Evolutionary conservation across 2,329 filamentous ascomycete species (phyloP).

Genomic region (Zasmidium cellare): DNA sequence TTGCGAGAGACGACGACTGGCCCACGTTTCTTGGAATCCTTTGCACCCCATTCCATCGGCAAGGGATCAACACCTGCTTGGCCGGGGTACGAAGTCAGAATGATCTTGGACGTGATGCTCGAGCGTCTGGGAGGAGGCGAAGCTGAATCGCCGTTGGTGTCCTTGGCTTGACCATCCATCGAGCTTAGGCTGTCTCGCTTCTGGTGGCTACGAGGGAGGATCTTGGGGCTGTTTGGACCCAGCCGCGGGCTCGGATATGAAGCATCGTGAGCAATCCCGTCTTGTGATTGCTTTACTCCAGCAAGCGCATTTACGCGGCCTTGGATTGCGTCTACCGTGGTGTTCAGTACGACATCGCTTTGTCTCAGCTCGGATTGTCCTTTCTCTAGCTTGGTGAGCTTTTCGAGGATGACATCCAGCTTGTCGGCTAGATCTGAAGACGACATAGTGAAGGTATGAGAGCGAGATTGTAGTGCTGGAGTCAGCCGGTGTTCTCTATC

Average conservation of each 20-base stretch:
- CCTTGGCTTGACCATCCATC: slow-evolving; percentile 23
- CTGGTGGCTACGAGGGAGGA: slow-evolving; percentile 20
- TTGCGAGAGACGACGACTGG: slow-evolving; percentile 84
- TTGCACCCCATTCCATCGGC: slow-evolving; percentile 81
- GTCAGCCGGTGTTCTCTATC: no score
- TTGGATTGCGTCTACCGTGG: slow-evolving; percentile 61
- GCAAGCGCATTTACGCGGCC: slow-evolving; percentile 62
- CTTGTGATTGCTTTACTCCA: slow-evolving; percentile 58
- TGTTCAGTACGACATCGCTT: slow-evolving; percentile 56
- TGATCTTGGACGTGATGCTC: slow-evolving; percentile 59
- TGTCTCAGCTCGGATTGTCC: slow-evolving; percentile 57
- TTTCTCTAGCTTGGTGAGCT: slow-evolving; percentile 56
- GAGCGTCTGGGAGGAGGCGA: slow-evolving; percentile 37
- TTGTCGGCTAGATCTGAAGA: slow-evolving; percentile 14
- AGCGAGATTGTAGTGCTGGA: no score
- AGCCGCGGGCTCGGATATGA: slow-evolving; percentile 26
- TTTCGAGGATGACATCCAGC: slow-evolving; percentile 57
- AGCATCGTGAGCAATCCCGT: slow-evolving; percentile 45
- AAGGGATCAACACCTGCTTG: slow-evolving; percentile 94
- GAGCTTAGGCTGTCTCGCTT: slow-evolving; percentile 28
- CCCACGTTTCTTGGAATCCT: slow-evolving; percentile 72
- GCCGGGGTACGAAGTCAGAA: slow-evolving; percentile 83
- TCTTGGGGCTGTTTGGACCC: slow-evolving; percentile 23
- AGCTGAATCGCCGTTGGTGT: slow-evolving; percentile 13
- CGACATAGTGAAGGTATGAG: slow-evolving; percentile 1